Evolutionary conservation across 305 asterid genomes (phyloP), one percentile per base, ranked within the genome.

Genomic region (Fraxinus angustifolia): DNA sequence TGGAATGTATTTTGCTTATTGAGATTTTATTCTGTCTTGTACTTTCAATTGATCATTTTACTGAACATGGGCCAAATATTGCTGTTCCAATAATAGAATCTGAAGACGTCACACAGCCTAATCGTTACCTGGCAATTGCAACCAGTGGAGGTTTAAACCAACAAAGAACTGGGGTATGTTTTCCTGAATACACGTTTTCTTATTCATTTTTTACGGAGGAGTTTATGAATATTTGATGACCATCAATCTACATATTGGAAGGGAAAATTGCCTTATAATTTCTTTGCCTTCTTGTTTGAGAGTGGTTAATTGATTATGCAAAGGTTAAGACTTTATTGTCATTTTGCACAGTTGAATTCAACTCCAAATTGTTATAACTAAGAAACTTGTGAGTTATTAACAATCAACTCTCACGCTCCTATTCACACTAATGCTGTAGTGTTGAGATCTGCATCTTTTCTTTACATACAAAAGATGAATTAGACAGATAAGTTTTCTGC

Each of bases 61-160:
- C 75, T 33, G 40, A 33, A 33, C 8, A n/a, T 84, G 62, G 62
- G 73, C 60, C 82, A 31, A 33, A 5, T 78, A 42, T 85, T 76
- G 53, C 75, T 35, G 75, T 80, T 76, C 73, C 79, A 68, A 80
- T 31, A 56, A 53, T 92, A 95, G 99, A 88, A 84, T 94, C 97
- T 85, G 87, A 81, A 83, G 89, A 83, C 12, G 72, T 92, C 74
- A 94, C 92, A 16, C 87, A 80, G 40, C 82, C 91, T 26, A 85
- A 92, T 84, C 92, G 97, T 34, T 94, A 89, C 87, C 88, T 96
- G 93, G 88, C 90, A 77, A 93, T 96, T 82, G 97, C 95, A 58
- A 90, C 98, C 84, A 96, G 99, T 86, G 99, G 99, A 85, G 99
- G 99, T 79, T 87, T 96, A 82, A 96, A 96, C 88, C 99, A 96